Base-by-base conservation (phyloP, 192 early-diverging fungal species). In the Linnemannia elongata region DNA sequence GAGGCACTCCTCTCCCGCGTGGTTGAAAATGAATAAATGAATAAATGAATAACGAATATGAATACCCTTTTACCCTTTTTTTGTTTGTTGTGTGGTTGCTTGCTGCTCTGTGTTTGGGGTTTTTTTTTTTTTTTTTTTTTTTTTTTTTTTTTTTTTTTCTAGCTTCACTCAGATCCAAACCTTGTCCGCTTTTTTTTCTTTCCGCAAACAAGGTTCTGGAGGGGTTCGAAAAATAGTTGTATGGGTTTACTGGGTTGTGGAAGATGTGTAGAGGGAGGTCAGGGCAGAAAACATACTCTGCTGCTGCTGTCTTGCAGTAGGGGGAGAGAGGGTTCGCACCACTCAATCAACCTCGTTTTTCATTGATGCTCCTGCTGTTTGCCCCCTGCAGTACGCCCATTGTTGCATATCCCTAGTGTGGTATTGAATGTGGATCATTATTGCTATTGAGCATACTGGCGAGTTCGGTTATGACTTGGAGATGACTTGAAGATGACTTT, bases 321-420 rank as follows among this genome's bases (percentile, higher is more conserved):
- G 63, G 24, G 33, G 66, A 69, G 41, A 35, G 27, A 45, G 24
- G 30, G 44, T 81, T 81, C 22, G 57, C 71, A 81, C 79, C 79
- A 81, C 79, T 81, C 79, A 60, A 79, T 55, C 39, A 49, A 49
- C 79, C 72, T 81, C 79, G 42, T 55, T 79, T 72, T 72, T 36
- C 4, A 12, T 36, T 78, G 44, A 13, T 69, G 1, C 20, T 22
- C 3, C 12, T 52, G 24, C 9, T 52, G 22, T 12, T 30, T 44
- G 27, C 12, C 42, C 42, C 42, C n/a, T 74, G 38, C 30, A 39
- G 17, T 13, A 75, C 44, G 33, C 38, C 44, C 49, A 36, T 73
- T 24, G 44, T 27, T 6, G 44, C 3, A 17, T 41, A 45, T 45
- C 13, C 44, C 13, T 38, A 17, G 72, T 47, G 72, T 74, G 69